These are phyloP conservation scores for Agaricus sinodeliciosus DNA, from an alignment of 768 basidiomycete species.

Conservation along the genomic window DNA sequence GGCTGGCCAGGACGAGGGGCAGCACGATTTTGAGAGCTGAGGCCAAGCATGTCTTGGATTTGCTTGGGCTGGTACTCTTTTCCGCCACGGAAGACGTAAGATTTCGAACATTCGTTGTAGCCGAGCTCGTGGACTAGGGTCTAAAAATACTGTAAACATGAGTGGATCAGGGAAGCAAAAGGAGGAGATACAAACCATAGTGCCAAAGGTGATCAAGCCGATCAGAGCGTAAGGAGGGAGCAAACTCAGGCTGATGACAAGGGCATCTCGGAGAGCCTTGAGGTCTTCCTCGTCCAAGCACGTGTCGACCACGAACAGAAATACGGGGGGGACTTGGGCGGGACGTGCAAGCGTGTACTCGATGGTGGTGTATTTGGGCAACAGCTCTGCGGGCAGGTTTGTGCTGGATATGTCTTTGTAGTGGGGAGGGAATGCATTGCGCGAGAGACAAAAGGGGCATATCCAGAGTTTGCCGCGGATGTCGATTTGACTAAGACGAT, in stretches of 20 bases:
- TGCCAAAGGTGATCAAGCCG: constrained; percentile 93
- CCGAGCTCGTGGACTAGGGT: constrained; percentile 98
- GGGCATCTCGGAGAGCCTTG: constrained; percentile 90
- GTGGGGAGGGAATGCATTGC: constrained; percentile 96
- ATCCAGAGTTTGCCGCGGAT: constrained; percentile 99
- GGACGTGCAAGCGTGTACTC: constrained; percentile 97
- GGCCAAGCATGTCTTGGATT: constrained; percentile 96
- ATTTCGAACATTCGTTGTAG: constrained; percentile 93
- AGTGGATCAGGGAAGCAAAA: background rate
- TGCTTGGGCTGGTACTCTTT: constrained; percentile 97
- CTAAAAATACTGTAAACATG: constrained; percentile 35
- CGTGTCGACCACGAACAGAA: constrained; percentile 96
- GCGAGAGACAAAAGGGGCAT: constrained; percentile 95
- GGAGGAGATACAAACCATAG: constrained; percentile 67
- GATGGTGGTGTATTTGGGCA: constrained; percentile 98
- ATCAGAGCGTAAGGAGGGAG: constrained; percentile 93
- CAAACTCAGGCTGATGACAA: constrained; percentile 88
- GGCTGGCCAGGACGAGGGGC: constrained; percentile 85
- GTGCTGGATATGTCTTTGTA: constrained; percentile 98
- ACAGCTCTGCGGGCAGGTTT: constrained; percentile 91
- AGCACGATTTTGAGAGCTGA: constrained; percentile 71
- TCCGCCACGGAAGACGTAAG: constrained; percentile 96
- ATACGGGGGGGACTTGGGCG: constrained; percentile 89
- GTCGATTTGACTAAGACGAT: constrained; percentile 80
- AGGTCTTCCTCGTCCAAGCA: constrained; percentile 95